These are phyloP conservation scores for Ophiosphaerella narmari DNA, from an alignment of 2,329 filamentous ascomycete genomes.

Conservation along the genomic window DNA sequence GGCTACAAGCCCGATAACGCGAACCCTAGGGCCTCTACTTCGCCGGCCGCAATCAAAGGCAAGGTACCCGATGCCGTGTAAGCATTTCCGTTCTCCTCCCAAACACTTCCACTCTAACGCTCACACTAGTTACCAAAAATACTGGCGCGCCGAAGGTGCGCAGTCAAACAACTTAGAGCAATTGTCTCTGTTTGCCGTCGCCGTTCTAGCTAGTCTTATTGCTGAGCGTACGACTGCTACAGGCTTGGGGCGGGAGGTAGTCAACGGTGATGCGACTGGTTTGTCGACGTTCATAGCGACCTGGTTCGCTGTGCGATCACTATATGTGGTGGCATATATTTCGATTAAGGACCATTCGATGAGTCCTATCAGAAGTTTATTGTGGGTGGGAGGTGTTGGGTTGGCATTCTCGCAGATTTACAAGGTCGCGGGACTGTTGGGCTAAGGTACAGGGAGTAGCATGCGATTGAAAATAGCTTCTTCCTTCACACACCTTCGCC, in stretches of 20 bases:
- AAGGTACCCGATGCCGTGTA: conserved; percentile 32
- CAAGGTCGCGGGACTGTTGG: conserved; percentile 27
- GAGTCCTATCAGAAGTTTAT: conserved; percentile 24
- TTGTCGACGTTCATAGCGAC: conserved; percentile 22
- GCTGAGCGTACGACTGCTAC: conserved; percentile 26
- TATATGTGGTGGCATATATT: conserved; percentile 27
- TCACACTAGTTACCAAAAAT: conserved; percentile 22
- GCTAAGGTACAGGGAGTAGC: conserved; percentile 1
- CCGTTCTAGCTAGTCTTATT: conserved; percentile 27
- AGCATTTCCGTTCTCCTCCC: not conserved
- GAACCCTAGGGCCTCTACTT: conserved; percentile 29
- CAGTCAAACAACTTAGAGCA: conserved; percentile 32
- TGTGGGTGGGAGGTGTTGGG: conserved; percentile 17
- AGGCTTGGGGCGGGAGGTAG: conserved; percentile 11
- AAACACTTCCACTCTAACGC: not conserved
- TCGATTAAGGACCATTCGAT: conserved; percentile 21
- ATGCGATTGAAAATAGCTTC: too few relatives aligned
- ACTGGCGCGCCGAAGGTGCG: conserved; percentile 33
- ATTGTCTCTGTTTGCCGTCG: conserved; percentile 29
- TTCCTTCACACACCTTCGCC: conserved; percentile 8
- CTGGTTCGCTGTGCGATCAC: conserved; percentile 24
- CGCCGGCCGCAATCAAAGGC: conserved; percentile 24
- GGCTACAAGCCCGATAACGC: conserved; percentile 34
- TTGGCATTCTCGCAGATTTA: conserved; percentile 26
- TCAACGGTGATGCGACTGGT: conserved; percentile 22